Percentiles rank a stretch among this genome's conserved stretches.
Evolutionary conservation across 495 filamentous ascomycete species (phyloP).

Genomic region (Penicillium cataractarum): DNA sequence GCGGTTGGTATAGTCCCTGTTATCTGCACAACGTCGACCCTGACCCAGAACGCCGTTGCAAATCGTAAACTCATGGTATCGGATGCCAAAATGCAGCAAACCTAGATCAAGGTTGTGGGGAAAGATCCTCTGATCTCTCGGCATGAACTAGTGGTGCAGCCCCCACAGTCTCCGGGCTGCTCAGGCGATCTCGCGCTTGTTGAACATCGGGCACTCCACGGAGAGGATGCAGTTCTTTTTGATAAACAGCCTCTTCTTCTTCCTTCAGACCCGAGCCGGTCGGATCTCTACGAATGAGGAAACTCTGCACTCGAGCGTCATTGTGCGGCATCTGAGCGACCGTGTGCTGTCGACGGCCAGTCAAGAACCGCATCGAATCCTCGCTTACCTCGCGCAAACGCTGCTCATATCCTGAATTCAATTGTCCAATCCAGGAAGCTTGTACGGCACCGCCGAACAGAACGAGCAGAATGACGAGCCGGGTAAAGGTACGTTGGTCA

Average conservation of each 20-base stretch:
- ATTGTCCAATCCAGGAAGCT: constrained; percentile 63
- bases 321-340: constrained; percentile 48
- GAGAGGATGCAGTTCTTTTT: constrained; percentile 35
- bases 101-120: neutral
- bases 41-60: constrained; percentile 1
- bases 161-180: constrained; percentile 8
- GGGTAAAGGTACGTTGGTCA: constrained; percentile 75
- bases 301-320: constrained; percentile 71
- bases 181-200: neutral
- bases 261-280: constrained; percentile 50
- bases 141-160: neutral
- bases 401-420: constrained; percentile 60
- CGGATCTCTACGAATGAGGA: constrained; percentile 69
- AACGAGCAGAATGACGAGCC: constrained; percentile 66
- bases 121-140: neutral
- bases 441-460: constrained; percentile 69
- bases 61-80: neutral
- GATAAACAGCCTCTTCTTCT: constrained; percentile 44
- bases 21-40: neutral
- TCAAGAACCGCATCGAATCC: constrained; percentile 64
- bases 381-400: constrained; percentile 63
- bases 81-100: neutral
- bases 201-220: constrained; percentile 5
- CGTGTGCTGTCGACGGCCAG: constrained; percentile 54
- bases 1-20: neutral